These are phyloP conservation scores for Xanthoceras sorbifolium DNA, from an alignment of 345 rosid species.

Conservation along the genomic window DNA sequence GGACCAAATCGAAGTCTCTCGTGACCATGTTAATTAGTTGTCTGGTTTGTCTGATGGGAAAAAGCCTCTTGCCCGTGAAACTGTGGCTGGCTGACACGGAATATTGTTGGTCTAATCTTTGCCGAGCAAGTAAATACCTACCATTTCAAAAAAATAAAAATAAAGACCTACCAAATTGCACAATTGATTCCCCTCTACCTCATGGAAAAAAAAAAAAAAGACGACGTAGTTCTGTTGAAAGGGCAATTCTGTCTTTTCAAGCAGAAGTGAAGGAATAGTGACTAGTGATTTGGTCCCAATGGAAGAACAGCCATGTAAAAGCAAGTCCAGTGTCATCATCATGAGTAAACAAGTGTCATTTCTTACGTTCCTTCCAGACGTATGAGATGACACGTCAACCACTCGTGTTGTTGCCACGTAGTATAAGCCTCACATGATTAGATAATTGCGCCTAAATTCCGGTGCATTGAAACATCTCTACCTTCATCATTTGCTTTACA, in stretches of 20 bases:
- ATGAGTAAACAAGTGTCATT: neutral
- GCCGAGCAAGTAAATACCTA: neutral
- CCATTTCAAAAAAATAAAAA: too few relatives aligned
- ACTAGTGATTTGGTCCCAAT: neutral
- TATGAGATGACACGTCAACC: too few relatives aligned
- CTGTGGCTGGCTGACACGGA: neutral
- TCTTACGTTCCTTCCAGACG: neutral
- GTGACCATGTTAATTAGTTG: neutral
- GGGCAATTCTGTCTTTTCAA: neutral
- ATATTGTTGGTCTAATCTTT: neutral
- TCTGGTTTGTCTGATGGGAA: slow-evolving; percentile 27
- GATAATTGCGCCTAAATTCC: too few relatives aligned
- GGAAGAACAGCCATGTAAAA: neutral
- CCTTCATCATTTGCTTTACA: neutral
- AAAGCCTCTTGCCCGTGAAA: slow-evolving; percentile 24
- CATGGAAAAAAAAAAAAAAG: neutral
- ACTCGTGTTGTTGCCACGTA: too few relatives aligned
- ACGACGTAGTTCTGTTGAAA: neutral
- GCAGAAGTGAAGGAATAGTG: neutral
- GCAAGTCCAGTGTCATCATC: neutral
- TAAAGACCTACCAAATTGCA: neutral
- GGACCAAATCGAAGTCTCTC: neutral
- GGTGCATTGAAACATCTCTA: too few relatives aligned
- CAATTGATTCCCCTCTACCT: neutral
- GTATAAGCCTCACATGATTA: too few relatives aligned